Conservation (phyloP, 75 land plant genomes). For the Selaginella tamariscina region DNA sequence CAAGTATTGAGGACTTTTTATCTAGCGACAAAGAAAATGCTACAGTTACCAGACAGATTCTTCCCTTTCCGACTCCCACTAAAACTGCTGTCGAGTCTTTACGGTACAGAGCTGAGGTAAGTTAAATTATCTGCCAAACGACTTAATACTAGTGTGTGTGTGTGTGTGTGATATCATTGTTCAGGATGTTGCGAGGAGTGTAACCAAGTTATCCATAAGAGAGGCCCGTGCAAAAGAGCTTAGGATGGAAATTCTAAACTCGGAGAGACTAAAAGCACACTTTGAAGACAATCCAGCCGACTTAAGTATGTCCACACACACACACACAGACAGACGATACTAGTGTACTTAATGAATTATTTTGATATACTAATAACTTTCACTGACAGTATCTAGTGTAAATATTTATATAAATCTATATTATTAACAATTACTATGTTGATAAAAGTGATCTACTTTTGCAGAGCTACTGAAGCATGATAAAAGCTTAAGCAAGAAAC, state of each 20-base stretch:
- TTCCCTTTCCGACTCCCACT: constrained; percentile 66
- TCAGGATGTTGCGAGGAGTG: constrained; percentile 74
- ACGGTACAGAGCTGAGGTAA: constrained; percentile 86
- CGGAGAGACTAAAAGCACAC: constrained; percentile 91
- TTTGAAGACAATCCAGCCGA: constrained; percentile 83
- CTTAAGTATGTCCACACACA: constrained; percentile 40
- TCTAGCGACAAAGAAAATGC: constrained; percentile 23
- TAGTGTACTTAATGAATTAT: too few species aligned
- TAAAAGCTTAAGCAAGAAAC: constrained; percentile 72
- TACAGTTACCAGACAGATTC: constrained; percentile 24
- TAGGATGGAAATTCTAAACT: constrained; percentile 86
- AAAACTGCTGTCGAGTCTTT: constrained; percentile 76
- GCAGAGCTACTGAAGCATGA: constrained; percentile 91
- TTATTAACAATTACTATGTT: too few species aligned
- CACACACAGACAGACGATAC: too few species aligned
- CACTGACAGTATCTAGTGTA: too few species aligned
- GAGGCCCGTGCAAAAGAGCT: constrained; percentile 88
- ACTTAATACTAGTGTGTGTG: not conserved
- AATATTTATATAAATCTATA: too few species aligned
- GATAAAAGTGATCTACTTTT: constrained; percentile 9
- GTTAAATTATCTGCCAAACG: not conserved
- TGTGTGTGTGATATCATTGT: too few species aligned
- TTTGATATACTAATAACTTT: too few species aligned
- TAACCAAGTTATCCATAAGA: constrained; percentile 65
- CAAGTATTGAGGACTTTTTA: constrained; percentile 39